A percentile compares a stretch with the other conserved stretches of the same genome.
Evolutionary conservation across 495 filamentous ascomycete genomes (phyloP).

Genomic region (Penicillium cataractarum): DNA sequence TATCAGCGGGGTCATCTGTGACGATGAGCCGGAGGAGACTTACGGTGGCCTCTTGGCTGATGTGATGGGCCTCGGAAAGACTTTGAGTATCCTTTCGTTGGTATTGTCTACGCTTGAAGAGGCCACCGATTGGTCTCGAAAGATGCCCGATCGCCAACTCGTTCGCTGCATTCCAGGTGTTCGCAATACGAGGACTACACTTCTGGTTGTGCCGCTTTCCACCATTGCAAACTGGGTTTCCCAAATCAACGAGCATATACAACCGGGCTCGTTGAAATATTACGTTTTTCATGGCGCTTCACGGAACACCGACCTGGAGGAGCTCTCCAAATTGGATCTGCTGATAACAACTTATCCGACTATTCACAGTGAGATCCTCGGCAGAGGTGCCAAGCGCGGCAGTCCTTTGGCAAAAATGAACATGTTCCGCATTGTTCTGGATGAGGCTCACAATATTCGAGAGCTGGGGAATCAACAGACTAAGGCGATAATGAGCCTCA

Average conservation of each 20-base stretch:
- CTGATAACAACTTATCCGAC: conserved; percentile 92
- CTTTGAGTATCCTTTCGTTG: conserved; percentile 83
- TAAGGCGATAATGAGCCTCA: conserved; percentile 79
- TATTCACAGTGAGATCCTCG: conserved; percentile 74
- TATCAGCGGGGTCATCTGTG: conserved; percentile 71
- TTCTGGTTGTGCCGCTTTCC: conserved; percentile 89
- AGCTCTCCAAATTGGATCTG: conserved; percentile 75
- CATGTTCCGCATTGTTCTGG: conserved; percentile 94
- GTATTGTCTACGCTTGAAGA: conserved; percentile 63
- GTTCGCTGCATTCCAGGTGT: conserved; percentile 49
- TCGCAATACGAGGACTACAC: conserved; percentile 73
- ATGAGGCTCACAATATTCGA: conserved; percentile 94
- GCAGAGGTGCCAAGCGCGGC: conserved; percentile 60
- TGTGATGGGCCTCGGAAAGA: conserved; percentile 98
- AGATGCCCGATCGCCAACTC: conserved; percentile 31
- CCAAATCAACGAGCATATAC: conserved; percentile 82
- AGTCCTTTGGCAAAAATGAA: conserved; percentile 74
- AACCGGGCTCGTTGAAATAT: conserved; percentile 59
- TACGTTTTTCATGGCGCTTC: conserved; percentile 85
- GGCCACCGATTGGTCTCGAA: conserved; percentile 56
- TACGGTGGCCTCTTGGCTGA: conserved; percentile 92
- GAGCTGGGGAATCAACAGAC: conserved; percentile 79
- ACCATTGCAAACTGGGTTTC: conserved; percentile 91
- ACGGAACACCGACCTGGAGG: conserved; percentile 65
- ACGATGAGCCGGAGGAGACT: conserved; percentile 67